phyloP scores from a whole-genome alignment of 2,329 filamentous ascomycete species.

The Daldinia sp. region DNA sequence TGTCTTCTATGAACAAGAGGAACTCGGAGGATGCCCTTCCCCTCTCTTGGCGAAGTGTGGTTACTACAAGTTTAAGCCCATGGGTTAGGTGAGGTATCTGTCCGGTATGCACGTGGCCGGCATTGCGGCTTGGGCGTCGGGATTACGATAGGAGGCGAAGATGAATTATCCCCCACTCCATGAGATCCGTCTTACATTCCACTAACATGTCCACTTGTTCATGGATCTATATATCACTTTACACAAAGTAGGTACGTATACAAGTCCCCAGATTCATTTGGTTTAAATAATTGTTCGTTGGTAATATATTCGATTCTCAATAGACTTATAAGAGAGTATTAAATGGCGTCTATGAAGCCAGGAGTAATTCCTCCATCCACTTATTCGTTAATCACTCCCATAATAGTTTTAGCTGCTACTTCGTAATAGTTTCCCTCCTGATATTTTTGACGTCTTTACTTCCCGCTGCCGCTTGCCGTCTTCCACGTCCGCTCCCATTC shows the following conservation, averaged over 20 bases:
- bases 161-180: not conserved
- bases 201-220: not conserved
- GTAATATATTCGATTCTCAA: not conserved
- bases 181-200: not conserved
- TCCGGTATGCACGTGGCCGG: no score
- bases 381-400: not conserved
- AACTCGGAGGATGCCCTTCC: no score
- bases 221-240: not conserved
- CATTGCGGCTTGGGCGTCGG: not conserved
- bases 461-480: conserved; percentile 13
- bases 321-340: not conserved
- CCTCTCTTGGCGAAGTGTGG: no score
- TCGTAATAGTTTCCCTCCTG: not conserved
- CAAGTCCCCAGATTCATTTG: not conserved
- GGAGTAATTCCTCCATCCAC: not conserved
- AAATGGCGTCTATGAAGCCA: not conserved
- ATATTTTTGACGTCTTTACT: not conserved
- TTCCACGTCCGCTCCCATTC: conserved; percentile 26
- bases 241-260: not conserved
- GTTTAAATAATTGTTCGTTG: not conserved
- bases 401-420: not conserved
- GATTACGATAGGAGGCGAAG: not conserved
- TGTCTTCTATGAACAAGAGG: not conserved
- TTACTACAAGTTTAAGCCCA: not conserved
- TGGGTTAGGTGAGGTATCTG: not conserved